These are phyloP conservation scores for Uncinocarpus reesii DNA, from an alignment of 2,329 filamentous ascomycete species.

Conservation along the genomic window DNA sequence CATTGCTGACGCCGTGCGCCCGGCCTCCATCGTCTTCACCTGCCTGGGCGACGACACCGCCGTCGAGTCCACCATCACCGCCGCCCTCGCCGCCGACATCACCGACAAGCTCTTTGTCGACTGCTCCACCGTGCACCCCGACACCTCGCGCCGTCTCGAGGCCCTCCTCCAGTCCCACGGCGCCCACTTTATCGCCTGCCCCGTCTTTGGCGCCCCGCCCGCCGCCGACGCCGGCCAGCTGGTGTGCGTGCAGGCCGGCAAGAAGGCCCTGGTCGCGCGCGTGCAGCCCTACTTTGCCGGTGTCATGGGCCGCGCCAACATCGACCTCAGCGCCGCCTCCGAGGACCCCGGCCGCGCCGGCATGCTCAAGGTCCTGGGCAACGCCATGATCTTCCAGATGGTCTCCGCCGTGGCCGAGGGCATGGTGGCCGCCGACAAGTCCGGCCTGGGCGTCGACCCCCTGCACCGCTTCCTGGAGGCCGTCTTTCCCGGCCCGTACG, in stretches of 20 bases:
- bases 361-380: conserved; percentile 71
- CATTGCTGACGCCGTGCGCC: conserved; percentile 55
- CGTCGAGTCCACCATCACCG: no score
- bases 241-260: conserved; percentile 62
- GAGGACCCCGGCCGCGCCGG: conserved; percentile 59
- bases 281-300: conserved; percentile 61
- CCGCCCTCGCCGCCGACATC: no score
- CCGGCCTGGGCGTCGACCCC: conserved; percentile 59
- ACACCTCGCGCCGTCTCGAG: conserved; percentile 60
- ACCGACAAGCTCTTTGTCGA: conserved; percentile 72
- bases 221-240: conserved; percentile 54
- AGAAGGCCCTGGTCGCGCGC: conserved; percentile 48
- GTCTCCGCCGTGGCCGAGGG: conserved; percentile 69
- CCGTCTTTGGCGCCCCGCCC: conserved; percentile 39
- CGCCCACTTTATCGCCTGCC: conserved; percentile 64
- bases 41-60: conserved; percentile 71
- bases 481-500: conserved; percentile 66
- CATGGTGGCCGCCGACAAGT: conserved; percentile 68
- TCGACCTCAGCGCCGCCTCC: conserved; percentile 50
- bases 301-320: conserved; percentile 57
- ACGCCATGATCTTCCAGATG: conserved; percentile 77
- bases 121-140: conserved; percentile 78
- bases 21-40: conserved; percentile 68
- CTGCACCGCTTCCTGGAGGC: conserved; percentile 61
- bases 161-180: conserved; percentile 49